These are phyloP conservation scores for Entomortierella parvispora DNA, from an alignment of 192 early-diverging fungal genomes.

Conservation along the genomic window DNA sequence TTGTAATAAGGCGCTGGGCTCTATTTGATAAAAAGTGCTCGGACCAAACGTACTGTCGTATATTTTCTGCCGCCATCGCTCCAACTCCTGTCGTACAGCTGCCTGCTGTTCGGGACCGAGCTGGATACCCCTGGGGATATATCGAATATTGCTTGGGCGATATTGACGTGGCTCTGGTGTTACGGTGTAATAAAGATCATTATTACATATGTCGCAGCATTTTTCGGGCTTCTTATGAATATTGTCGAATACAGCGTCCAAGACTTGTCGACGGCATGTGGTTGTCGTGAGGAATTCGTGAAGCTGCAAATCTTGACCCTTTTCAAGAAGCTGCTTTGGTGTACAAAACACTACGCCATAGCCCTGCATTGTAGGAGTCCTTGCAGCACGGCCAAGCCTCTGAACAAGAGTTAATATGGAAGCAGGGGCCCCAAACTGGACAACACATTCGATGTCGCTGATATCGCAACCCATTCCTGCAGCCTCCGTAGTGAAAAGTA, in stretches of 20 bases:
- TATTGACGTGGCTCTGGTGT: not conserved
- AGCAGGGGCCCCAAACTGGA: slow-evolving; percentile 6
- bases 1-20: no score
- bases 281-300: not conserved
- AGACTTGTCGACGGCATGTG: slow-evolving; percentile 7
- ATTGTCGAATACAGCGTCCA: slow-evolving; percentile 10
- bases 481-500: slow-evolving; percentile 24
- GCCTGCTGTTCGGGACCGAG: not conserved
- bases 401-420: slow-evolving; percentile 8
- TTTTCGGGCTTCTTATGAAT: not conserved
- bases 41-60: no score
- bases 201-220: slow-evolving; percentile 9
- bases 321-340: not conserved
- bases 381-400: slow-evolving; percentile 12
- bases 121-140: not conserved
- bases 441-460: slow-evolving; percentile 16
- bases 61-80: no score
- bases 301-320: not conserved
- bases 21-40: no score
- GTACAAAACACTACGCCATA: not conserved
- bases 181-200: not conserved
- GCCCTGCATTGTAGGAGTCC: slow-evolving; percentile 2
- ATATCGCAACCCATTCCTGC: slow-evolving; percentile 31
- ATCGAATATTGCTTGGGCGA: slow-evolving; percentile 4
- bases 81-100: no score